Conservation (phyloP, 768 basidiomycete genomes). For the Pluteus cervinus region DNA sequence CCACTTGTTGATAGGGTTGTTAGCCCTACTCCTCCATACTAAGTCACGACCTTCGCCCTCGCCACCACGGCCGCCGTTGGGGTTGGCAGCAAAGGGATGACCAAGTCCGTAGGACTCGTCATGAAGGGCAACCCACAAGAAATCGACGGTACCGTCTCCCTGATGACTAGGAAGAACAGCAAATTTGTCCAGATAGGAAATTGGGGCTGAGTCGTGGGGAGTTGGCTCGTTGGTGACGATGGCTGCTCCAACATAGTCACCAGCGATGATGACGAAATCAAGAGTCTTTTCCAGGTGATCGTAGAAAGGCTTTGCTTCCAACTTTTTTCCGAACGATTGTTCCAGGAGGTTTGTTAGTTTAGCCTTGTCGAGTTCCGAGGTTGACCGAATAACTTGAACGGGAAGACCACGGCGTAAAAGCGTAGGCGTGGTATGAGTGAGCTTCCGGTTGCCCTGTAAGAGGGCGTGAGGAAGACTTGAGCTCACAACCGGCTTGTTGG, state of each 20-base stretch:
- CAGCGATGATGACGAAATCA: constrained; percentile 91
- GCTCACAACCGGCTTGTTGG: constrained; percentile 94
- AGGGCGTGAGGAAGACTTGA: constrained; percentile 94
- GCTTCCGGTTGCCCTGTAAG: constrained; percentile 77
- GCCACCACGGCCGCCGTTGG: constrained; percentile 89
- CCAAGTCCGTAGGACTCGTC: constrained; percentile 98
- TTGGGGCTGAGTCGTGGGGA: constrained; percentile 35
- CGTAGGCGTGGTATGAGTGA: constrained; percentile 90
- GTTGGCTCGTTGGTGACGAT: constrained; percentile 72
- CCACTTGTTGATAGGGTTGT: constrained; percentile 99
- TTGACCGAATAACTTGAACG: constrained; percentile 71
- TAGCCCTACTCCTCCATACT: constrained; percentile 88
- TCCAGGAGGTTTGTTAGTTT: constrained; percentile 84
- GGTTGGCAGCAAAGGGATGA: constrained; percentile 88
- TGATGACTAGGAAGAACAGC: constrained; percentile 93
- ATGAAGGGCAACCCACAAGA: constrained; percentile 96
- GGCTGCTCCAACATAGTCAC: constrained; percentile 93
- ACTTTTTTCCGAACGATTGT: constrained; percentile 71
- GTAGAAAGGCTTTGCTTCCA: constrained; percentile 76
- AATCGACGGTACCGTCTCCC: constrained; percentile 98
- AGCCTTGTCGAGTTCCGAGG: constrained; percentile 61
- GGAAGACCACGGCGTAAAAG: constrained; percentile 85
- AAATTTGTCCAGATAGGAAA: constrained; percentile 98
- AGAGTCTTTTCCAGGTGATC: constrained; percentile 65
- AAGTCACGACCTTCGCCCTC: constrained; percentile 88